Base-by-base conservation (phyloP, 2,329 filamentous ascomycete genomes). In the Fonsecaea nubica region DNA sequence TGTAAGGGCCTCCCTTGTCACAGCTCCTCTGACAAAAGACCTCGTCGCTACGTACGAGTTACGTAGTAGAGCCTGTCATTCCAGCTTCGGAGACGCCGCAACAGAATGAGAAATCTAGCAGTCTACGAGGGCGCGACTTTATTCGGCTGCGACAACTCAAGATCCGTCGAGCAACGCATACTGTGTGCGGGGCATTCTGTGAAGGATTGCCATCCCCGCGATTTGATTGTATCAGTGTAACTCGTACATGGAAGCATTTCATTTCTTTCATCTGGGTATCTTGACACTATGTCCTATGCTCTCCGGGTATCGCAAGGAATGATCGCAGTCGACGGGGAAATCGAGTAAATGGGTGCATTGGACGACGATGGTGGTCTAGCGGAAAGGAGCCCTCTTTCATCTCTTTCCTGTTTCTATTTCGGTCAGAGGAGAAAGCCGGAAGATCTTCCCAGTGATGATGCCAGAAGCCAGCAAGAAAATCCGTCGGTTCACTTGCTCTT, bases 401-500 rank as follows among this genome's bases (percentile, higher is more conserved):
- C 12, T 12, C 21, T 50, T 25, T 13, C 45, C 45, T 25, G 18
- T 25, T 30, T 50, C 45, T 50, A 50, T 50, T 30, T 25, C 45
- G 45, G 45, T 50, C 5, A 25, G 10, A 6, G 3, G 45, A 10
- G 21, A 30, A 21, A 13, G 12, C 18, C 45, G 21, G 40, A 55
- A 13, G 6, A 3, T 55, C 53, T 55, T 55, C 30, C 33, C 18
- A 21, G 35, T 55, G 30, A n/a, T 18, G 53, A 32, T 55, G 30
- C 53, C 30, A n/a, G n/a, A 55, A 21, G 33, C 13, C 10, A 35
- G 5, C 25, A 6, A 35, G 6, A 7, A n/a, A 21, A 33, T 9
- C 10, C 52, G 33, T n/a, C n/a, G 25, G n/a, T 45, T 67, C 52
- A 65, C 35, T 68, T 65, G 61, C 58, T 59, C 38, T 84, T 87